Conservation (phyloP, 2,329 filamentous ascomycete species). For the Camptophora hylomeconis region DNA sequence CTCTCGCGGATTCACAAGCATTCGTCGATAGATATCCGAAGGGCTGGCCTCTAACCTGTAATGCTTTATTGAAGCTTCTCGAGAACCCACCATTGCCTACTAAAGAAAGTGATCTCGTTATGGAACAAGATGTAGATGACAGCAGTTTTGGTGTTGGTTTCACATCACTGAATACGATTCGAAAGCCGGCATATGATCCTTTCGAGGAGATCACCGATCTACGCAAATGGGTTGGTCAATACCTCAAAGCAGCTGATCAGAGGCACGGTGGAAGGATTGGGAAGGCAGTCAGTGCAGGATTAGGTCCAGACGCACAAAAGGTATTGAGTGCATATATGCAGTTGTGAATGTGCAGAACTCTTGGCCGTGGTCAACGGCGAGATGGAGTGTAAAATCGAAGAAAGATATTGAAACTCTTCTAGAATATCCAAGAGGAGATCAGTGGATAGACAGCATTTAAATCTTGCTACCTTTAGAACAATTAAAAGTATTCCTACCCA, state of each 20-base stretch:
- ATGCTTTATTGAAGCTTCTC: slow-evolving; percentile 75
- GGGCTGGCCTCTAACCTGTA: slow-evolving; percentile 83
- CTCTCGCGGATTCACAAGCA: slow-evolving; percentile 68
- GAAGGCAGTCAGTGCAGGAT: slow-evolving; percentile 56
- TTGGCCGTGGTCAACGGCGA: too few relatives aligned
- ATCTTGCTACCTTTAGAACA: too few relatives aligned
- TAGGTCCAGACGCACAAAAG: slow-evolving; percentile 46
- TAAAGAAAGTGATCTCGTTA: slow-evolving; percentile 60
- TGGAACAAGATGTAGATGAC: slow-evolving; percentile 86
- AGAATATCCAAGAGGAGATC: too few relatives aligned
- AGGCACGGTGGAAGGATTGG: slow-evolving; percentile 59
- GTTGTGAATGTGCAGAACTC: too few relatives aligned
- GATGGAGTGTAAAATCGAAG: too few relatives aligned
- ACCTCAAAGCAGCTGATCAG: slow-evolving; percentile 64
- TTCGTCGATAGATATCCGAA: slow-evolving; percentile 75
- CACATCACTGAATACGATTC: slow-evolving; percentile 85
- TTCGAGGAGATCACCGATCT: slow-evolving; percentile 78
- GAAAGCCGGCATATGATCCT: slow-evolving; percentile 58
- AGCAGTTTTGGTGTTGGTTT: slow-evolving; percentile 90
- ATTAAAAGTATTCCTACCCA: too few relatives aligned
- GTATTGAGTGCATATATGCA: slow-evolving; percentile 36
- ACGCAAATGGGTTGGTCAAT: slow-evolving; percentile 68
- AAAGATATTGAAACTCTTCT: too few relatives aligned
- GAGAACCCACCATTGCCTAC: slow-evolving; percentile 72
- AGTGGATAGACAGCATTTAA: too few relatives aligned